A percentile compares a stretch with the other conserved stretches of the same genome.
Evolutionary conservation across 805 yeast genomes (phyloP).

Genomic region (Metschnikowia chrysomelidarum): DNA sequence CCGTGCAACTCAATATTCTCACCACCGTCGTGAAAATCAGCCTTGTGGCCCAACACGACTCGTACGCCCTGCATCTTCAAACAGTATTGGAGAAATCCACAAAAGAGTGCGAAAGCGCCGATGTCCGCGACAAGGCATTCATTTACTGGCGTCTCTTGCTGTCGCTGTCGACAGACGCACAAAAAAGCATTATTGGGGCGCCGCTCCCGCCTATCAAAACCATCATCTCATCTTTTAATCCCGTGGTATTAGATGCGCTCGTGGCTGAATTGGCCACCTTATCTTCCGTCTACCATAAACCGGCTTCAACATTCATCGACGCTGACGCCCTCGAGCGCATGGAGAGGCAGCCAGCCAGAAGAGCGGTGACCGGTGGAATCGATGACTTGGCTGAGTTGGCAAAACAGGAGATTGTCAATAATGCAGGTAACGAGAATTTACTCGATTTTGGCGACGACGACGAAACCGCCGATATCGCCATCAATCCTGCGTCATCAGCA

Average conservation of each 20-base stretch:
- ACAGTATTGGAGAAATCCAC: conserved; percentile 61
- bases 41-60: conserved; percentile 19
- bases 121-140: conserved; percentile 77
- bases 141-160: conserved; percentile 78
- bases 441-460: conserved; percentile 80
- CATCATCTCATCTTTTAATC: conserved; percentile 70
- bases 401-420: conserved; percentile 65
- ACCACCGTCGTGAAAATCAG: conserved; percentile 62
- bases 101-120: conserved; percentile 65
- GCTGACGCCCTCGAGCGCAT: conserved; percentile 24
- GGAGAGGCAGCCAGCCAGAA: conserved; percentile 16
- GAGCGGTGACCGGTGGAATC: conserved; percentile 38
- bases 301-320: conserved; percentile 62
- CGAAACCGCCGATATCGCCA: conserved; percentile 9
- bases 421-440: conserved; percentile 71
- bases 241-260: conserved; percentile 63
- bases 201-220: conserved; percentile 70
- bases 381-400: conserved; percentile 81
- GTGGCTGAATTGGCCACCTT: conserved; percentile 77
- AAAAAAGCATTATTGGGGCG: conserved; percentile 55
- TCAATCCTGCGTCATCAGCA: conserved; percentile 31
- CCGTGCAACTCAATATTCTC: conserved; percentile 58
- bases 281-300: conserved; percentile 87
- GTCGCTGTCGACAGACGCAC: conserved; percentile 35
- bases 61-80: conserved; percentile 49